These are phyloP conservation scores for Monilinia vaccinii-corymbosi DNA, from an alignment of 2,329 filamentous ascomycete genomes.

Conservation along the genomic window DNA sequence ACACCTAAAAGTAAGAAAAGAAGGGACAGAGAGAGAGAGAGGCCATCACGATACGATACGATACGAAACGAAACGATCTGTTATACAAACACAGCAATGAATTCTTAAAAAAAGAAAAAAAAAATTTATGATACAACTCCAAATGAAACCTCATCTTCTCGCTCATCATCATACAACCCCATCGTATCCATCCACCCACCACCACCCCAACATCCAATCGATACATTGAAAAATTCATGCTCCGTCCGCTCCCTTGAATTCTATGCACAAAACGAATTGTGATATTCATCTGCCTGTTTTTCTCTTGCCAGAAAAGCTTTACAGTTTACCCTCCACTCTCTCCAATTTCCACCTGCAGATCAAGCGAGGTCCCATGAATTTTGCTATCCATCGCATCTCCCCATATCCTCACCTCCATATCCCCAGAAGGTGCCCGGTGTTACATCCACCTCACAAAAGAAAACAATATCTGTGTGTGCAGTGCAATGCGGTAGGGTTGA, in stretches of 20 bases:
- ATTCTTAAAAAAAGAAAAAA: too few species aligned
- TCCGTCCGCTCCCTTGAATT: background rate
- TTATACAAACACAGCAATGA: background rate
- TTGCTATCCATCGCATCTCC: background rate
- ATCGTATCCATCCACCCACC: background rate
- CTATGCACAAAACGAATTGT: conserved; percentile 8
- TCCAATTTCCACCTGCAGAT: background rate
- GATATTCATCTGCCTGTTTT: background rate
- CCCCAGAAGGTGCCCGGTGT: background rate
- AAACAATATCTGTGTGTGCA: background rate
- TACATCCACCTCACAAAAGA: conserved; percentile 1
- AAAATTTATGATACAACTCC: too few species aligned
- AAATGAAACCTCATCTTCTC: background rate
- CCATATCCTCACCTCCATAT: background rate
- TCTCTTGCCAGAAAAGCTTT: background rate
- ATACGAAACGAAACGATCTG: background rate
- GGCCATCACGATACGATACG: background rate
- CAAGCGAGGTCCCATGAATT: background rate
- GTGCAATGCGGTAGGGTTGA: too few species aligned
- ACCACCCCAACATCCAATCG: too few species aligned
- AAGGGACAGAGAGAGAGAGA: too few species aligned
- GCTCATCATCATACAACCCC: background rate
- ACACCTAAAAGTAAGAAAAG: too few species aligned
- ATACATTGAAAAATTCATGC: too few species aligned
- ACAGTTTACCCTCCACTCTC: too few species aligned